Percentiles rank a stretch among this genome's conserved stretches.
Evolutionary conservation across 768 basidiomycete genomes (phyloP).

Genomic region (Tephrocybe sp.): DNA sequence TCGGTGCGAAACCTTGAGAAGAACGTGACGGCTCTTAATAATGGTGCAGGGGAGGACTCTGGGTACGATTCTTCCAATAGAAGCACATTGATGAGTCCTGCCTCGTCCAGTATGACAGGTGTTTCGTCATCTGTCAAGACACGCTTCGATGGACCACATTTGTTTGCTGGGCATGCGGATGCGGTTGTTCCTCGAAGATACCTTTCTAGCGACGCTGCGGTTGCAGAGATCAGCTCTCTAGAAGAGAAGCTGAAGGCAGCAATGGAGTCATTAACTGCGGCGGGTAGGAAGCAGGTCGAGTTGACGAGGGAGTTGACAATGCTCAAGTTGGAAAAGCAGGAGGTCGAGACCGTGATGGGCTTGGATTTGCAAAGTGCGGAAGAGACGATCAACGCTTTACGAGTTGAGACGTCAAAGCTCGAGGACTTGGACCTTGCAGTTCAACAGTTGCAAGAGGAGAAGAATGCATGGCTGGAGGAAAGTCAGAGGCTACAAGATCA

Average conservation of each 20-base stretch:
- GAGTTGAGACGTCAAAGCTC: constrained; percentile 50
- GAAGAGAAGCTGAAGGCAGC: constrained; percentile 67
- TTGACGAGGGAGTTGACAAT: constrained; percentile 60
- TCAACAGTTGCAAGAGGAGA: constrained; percentile 47
- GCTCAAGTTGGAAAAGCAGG: constrained; percentile 64
- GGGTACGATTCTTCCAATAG: constrained; percentile 52
- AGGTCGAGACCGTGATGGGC: constrained; percentile 60
- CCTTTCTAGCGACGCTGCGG: constrained; percentile 39
- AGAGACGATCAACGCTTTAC: constrained; percentile 57
- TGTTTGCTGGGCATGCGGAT: constrained; percentile 80
- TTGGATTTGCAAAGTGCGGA: constrained; percentile 67
- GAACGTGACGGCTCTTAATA: constrained; percentile 13
- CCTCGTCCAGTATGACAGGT: constrained; percentile 39
- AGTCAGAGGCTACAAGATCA: constrained; percentile 37
- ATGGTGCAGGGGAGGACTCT: constrained; percentile 38
- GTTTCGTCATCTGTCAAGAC: constrained; percentile 39
- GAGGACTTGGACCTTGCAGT: constrained; percentile 46
- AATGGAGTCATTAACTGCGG: constrained; percentile 52
- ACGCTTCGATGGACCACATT: constrained; percentile 79
- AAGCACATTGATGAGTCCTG: constrained; percentile 50
- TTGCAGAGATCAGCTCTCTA: constrained; percentile 45
- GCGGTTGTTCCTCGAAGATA: constrained; percentile 54
- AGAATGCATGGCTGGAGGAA: constrained; percentile 48
- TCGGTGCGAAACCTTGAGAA: constrained; percentile 69
- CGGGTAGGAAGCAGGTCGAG: constrained; percentile 60